Evolutionary conservation across 2,329 filamentous ascomycete genomes (phyloP), one percentile per base, ranked within the genome.

Genomic region (Tolypocladium pustulatum): DNA sequence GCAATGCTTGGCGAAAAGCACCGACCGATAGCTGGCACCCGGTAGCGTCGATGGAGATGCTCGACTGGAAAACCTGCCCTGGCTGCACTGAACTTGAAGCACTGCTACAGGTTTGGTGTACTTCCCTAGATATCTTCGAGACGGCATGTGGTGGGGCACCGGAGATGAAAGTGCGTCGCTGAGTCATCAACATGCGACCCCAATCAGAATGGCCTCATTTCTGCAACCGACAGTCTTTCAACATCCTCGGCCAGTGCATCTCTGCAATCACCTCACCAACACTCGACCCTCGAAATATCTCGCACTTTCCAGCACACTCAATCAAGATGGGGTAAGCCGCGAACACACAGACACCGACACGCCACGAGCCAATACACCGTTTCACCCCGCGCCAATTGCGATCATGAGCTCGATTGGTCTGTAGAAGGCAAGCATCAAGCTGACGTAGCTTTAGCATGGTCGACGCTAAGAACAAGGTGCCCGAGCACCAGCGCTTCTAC

Each of bases 391-490:
- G 36, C 41, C 53, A 46, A 57, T 54, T 40, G 46, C 40, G 30
- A 57, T 27, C 3, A 22, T 37, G 22, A 55, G 30, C 59, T 60
- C 57, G 20, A 55, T 54, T n/a, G 54, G 63, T 36, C 58, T 57
- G 60, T 59, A 58, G 59, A 52, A 58, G 59, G 61, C 61, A 63
- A 60, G 59, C 61, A 60, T 61, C 54, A 62, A 56, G 61, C 67
- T 71, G 63, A 72, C 68, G 40, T 64, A 51, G 61, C 58, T 55
- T 59, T 66, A 83, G 82, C 70, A 69, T 86, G 71, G 65, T 91
- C 78, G 79, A 89, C 82, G 85, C 86, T 74, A 81, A 83, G 73
- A 93, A 93, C 83, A 83, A 81, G 69, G 89, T 92, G 68, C 87
- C 88, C 59, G 69, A 88, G 71, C 81, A 88, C 78, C 89, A 93